Conservation (phyloP, 2,329 filamentous ascomycete genomes). For the Aspergillus hortae region DNA sequence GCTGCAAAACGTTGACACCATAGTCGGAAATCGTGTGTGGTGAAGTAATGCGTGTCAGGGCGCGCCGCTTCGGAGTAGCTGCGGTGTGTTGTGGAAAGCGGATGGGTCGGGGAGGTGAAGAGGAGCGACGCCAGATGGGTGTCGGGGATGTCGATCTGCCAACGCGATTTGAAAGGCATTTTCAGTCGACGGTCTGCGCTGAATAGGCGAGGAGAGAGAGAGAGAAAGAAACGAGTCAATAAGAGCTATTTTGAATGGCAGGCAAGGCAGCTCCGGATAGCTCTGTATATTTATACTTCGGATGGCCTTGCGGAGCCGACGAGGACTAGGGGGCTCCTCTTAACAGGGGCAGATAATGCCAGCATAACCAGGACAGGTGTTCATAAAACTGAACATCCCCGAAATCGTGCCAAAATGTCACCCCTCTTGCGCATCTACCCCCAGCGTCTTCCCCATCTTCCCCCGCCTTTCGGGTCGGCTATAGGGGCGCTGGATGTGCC, state of each 20-base stretch:
- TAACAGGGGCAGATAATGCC: not conserved
- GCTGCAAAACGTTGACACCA: slow-evolving; percentile 70
- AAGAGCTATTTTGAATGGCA: not conserved
- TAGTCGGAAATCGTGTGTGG: slow-evolving; percentile 61
- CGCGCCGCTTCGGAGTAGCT: slow-evolving; percentile 62
- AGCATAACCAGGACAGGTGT: not conserved
- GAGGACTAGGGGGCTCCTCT: not conserved
- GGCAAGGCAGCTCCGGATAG: not conserved
- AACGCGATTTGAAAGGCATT: slow-evolving; percentile 54
- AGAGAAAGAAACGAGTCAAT: not conserved
- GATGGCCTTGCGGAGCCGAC: not conserved
- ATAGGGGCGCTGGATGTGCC: not conserved
- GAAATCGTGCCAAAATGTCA: not conserved
- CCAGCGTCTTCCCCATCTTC: not conserved
- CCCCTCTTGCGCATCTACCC: not conserved
- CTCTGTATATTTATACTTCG: not conserved
- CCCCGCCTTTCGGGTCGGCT: not conserved
- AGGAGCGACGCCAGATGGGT: slow-evolving; percentile 41
- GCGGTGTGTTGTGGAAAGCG: slow-evolving; percentile 43
- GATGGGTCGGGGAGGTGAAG: slow-evolving; percentile 48
- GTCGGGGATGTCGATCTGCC: slow-evolving; percentile 45
- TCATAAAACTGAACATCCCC: not conserved
- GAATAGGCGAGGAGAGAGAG: not conserved
- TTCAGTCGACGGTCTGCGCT: not conserved
- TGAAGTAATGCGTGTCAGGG: slow-evolving; percentile 66